Conservation (phyloP, 2,329 filamentous ascomycete species). For the Colletotrichum echinochloae region DNA sequence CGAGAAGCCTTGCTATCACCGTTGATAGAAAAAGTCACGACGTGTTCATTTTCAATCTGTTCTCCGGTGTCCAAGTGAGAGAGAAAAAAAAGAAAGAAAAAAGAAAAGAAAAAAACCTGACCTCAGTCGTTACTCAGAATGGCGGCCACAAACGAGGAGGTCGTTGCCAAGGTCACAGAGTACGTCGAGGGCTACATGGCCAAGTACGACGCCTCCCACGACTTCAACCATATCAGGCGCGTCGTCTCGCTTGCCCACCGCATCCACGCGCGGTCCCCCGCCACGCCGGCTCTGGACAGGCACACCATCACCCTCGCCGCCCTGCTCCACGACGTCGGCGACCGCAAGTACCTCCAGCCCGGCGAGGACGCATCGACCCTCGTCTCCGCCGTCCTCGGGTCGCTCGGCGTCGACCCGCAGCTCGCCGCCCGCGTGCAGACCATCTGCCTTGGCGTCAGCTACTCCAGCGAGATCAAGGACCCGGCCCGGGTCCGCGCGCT, state of each 20-base stretch:
- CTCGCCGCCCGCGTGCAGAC: slow-evolving; percentile 77
- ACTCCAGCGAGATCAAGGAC: slow-evolving; percentile 77
- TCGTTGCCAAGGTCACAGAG: slow-evolving; percentile 68
- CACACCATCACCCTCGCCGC: slow-evolving; percentile 75
- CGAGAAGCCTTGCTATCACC: slow-evolving; percentile 14
- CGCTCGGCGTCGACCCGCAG: slow-evolving; percentile 64
- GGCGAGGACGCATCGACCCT: slow-evolving; percentile 68
- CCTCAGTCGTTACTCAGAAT: no score
- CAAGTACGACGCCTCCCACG: slow-evolving; percentile 86
- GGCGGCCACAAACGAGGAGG: slow-evolving; percentile 49
- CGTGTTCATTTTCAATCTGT: neutral
- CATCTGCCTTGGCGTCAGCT: slow-evolving; percentile 83
- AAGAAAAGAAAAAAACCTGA: no score
- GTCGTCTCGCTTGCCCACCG: slow-evolving; percentile 79
- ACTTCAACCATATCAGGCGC: slow-evolving; percentile 85
- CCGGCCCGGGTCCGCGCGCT: slow-evolving; percentile 69
- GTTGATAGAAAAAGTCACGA: neutral
- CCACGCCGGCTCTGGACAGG: slow-evolving; percentile 55
- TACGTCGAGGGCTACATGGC: slow-evolving; percentile 80
- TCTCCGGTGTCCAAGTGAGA: neutral
- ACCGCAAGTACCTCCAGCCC: slow-evolving; percentile 80
- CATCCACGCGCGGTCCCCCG: slow-evolving; percentile 57
- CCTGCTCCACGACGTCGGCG: slow-evolving; percentile 88
- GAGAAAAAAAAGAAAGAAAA: no score
- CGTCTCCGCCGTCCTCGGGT: slow-evolving; percentile 66